phyloP scores from a whole-genome alignment of 805 yeast species.

The Saccharomycopsis guyanensis region DNA sequence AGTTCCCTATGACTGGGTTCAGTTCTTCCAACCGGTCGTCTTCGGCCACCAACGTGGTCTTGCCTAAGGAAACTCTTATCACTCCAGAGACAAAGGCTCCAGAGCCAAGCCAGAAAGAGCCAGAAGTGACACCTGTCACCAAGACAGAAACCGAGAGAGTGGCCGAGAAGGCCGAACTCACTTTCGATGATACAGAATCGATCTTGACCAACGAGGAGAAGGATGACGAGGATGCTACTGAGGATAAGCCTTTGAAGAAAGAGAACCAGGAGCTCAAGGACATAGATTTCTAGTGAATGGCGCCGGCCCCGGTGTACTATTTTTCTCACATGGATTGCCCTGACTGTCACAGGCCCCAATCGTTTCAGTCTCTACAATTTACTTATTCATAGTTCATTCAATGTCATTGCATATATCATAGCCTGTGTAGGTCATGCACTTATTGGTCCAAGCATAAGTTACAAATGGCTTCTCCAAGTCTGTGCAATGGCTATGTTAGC shows the following conservation, averaged over 20 bases:
- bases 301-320: neutral
- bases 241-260: conserved; percentile 16
- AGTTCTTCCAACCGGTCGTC: neutral
- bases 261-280: conserved; percentile 21
- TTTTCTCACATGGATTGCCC: neutral
- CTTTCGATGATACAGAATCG: conserved; percentile 12
- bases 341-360: neutral
- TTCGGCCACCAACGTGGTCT: conserved; percentile 4
- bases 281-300: conserved; percentile 20
- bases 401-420: neutral
- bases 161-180: conserved; percentile 17
- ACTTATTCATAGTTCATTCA: neutral
- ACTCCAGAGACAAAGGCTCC: conserved; percentile 7
- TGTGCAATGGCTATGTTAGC: neutral
- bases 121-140: neutral
- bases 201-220: conserved; percentile 23
- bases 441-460: neutral
- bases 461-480: neutral
- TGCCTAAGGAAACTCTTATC: conserved; percentile 21
- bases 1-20: conserved; percentile 8
- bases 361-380: neutral
- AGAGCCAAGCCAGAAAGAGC: neutral
- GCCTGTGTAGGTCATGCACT: no score
- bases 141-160: conserved; percentile 15
- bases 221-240: conserved; percentile 27